These are phyloP conservation scores for Apostasia shenzhenica DNA, from an alignment of 106 monocot species.

Conservation along the genomic window DNA sequence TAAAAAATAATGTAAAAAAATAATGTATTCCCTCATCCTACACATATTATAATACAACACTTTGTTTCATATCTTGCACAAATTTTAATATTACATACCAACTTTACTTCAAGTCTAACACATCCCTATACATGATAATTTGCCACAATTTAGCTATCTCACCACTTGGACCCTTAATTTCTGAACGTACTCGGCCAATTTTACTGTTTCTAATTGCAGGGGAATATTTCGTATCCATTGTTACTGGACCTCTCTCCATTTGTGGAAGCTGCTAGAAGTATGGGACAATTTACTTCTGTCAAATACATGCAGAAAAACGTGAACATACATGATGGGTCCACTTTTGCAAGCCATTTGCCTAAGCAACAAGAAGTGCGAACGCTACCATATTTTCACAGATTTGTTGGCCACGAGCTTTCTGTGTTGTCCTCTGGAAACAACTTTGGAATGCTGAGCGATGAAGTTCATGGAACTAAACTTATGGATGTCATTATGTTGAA, in stretches of 20 bases:
- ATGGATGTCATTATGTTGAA: not conserved
- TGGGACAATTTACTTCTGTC: slow-evolving; percentile 14
- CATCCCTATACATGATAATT: too few species aligned
- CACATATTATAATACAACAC: too few species aligned
- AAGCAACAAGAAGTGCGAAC: slow-evolving; percentile 15
- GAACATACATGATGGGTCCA: not conserved
- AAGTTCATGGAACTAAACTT: not conserved
- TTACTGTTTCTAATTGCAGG: slow-evolving; percentile 26
- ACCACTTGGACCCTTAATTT: too few species aligned
- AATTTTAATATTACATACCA: too few species aligned
- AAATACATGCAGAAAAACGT: slow-evolving; percentile 9
- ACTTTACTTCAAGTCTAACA: too few species aligned
- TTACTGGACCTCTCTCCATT: slow-evolving; percentile 53
- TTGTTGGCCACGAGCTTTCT: slow-evolving; percentile 8
- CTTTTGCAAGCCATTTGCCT: slow-evolving; percentile 4
- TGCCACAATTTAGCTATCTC: too few species aligned
- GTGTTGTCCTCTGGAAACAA: slow-evolving; percentile 4
- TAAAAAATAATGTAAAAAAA: too few species aligned
- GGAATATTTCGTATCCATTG: slow-evolving; percentile 59
- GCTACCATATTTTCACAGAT: slow-evolving; percentile 12
- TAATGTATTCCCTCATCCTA: too few species aligned
- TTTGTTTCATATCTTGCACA: too few species aligned
- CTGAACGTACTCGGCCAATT: too few species aligned
- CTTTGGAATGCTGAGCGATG: slow-evolving; percentile 1
- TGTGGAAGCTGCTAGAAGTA: slow-evolving; percentile 8